Base-by-base conservation (phyloP, 2,329 filamentous ascomycete species). In the Herpotrichia juniperi region DNA sequence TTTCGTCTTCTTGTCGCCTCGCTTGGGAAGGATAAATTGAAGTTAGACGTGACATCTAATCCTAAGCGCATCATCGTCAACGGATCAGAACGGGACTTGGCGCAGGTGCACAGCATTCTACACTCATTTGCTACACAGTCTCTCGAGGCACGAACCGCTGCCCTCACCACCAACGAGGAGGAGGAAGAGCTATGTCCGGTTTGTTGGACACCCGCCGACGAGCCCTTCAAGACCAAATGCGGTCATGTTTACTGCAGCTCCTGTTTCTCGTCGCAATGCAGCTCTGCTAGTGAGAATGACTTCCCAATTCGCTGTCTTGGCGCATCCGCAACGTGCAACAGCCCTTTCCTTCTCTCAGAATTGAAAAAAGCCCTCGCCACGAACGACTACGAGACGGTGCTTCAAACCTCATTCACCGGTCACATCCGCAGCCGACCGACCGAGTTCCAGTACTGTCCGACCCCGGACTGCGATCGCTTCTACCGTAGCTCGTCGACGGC, bases 381-480 rank as follows among this genome's bases (percentile, higher is more conserved):
- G 11, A 39, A 10, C 17, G 42, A 42, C 3, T 58, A 43, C 46
- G 51, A 55, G 10, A 47, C 3, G 21, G 16, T 63, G 5, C 43
- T 62, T 7, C 50, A 58, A 30, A 47, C 54, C 4, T 60, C 60
- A 12, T 46, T 63, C 21, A 58, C 31, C 11, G 40, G 39, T n/a
- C 46, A 58, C 26, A 50, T 64, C 34, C 58, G 55, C 9, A 56
- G 47, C 12, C 46, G 30, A 19, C 46, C 56, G 3, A 46, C 43
- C 22, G 34, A 49, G 14, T 64, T 57, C 35, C 58, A 56, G 22
- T 48, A 62, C 21, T 62, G 62, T 42, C 53, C 55, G 4, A 58
- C 51, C 2, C 52, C 60, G 17, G 59, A 65, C 37, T 65, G 62
- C 46, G 42, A 50, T 17, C 47, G 52, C 45, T 48, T 65, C 25